Base-by-base conservation (phyloP, 2,329 filamentous ascomycete species). In the Botrytis deweyae region DNA sequence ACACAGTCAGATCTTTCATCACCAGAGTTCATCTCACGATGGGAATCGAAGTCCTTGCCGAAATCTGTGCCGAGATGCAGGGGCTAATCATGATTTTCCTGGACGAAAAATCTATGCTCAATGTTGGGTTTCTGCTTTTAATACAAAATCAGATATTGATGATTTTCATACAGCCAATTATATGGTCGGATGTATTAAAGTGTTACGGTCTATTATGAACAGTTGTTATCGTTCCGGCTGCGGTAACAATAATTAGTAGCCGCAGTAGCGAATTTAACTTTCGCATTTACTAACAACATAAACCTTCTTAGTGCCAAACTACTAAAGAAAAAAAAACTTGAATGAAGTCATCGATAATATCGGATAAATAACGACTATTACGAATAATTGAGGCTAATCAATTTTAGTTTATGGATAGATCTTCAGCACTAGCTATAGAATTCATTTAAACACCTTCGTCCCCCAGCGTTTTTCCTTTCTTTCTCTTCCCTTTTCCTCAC, bases 151-250 rank as follows among this genome's bases (percentile, higher is more conserved):
- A 3, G 25, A n/a, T 16, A 16, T n/a, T 16, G 16, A 14, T 5
- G 2, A 6, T 52, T 7, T 14, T 14, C 10, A 25, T 4, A 52
- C 12, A n/a, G 12, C 6, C 5, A 7, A 52, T 2, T 6, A 6
- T 4, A n/a, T 52, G 14, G 2, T n/a, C 12, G 49, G 5, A 52
- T 0, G 16, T n/a, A 3, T n/a, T 0, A 7, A 3, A 5, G 2
- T 14, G 4, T 14, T 52, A 6, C 12, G 25, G 25, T 12, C 12
- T n/a, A n/a, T 52, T 5, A n/a, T 12, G 12, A n/a, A 12, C 1
- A 7, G 1, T 7, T 4, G 2, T n/a, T 1, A 16, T 52, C 49
- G 25, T 16, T 52, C 12, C 25, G 25, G 49, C 4, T 16, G 49
- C 5, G 25, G 25, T 52, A 16, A n/a, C 12, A 52, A n/a, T 52